These are phyloP conservation scores for Trichoderma brevicompactum DNA, from an alignment of 2,329 filamentous ascomycete genomes.

Conservation along the genomic window DNA sequence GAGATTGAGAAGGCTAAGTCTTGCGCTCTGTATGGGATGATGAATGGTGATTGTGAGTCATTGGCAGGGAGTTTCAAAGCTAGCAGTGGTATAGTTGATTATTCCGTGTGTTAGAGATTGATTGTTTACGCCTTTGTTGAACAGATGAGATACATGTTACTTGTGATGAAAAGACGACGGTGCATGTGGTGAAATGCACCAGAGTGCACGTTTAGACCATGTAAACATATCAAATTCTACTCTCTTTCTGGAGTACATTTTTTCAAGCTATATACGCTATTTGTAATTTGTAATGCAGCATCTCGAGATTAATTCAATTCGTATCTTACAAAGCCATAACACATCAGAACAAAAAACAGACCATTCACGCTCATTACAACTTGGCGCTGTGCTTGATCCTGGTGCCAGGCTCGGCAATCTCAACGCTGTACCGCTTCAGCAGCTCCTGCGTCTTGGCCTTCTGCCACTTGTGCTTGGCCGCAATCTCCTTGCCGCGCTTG, in stretches of 20 bases:
- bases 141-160: no score
- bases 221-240: not conserved
- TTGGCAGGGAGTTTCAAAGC: not conserved
- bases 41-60: not conserved
- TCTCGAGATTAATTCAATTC: constrained; percentile 6
- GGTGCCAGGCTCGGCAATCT: constrained; percentile 54
- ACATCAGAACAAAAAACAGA: not conserved
- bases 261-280: constrained; percentile 3
- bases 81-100: no score
- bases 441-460: constrained; percentile 67
- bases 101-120: not conserved
- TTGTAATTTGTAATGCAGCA: constrained; percentile 8
- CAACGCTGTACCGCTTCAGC: constrained; percentile 61
- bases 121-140: no score
- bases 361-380: constrained; percentile 43
- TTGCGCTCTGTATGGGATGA: not conserved
- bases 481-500: constrained; percentile 64
- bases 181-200: not conserved
- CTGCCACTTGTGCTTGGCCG: constrained; percentile 67
- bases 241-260: not conserved
- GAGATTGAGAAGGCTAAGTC: not conserved
- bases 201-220: not conserved
- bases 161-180: not conserved
- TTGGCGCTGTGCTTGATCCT: constrained; percentile 55
- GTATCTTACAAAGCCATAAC: constrained; percentile 12